A percentile compares a stretch with the other conserved stretches of the same genome.
Conservation (phyloP, 768 basidiomycete genomes). For the Amanita fuliginea region DNA sequence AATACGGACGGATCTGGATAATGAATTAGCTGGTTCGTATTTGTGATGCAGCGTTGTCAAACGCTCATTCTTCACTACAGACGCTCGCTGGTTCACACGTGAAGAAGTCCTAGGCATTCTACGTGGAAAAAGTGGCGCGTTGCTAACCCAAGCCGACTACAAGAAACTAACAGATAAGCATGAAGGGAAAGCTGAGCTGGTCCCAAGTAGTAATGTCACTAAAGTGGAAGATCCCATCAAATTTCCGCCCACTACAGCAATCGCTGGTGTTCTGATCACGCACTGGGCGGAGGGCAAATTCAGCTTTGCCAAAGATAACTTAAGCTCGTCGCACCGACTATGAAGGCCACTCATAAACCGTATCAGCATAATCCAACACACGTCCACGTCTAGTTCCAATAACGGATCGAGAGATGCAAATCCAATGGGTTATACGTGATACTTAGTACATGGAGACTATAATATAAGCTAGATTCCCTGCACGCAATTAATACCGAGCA, state of each 20-base stretch:
- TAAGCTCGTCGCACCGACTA: conserved; percentile 4
- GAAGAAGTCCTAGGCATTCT: conserved; percentile 60
- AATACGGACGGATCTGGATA: conserved; percentile 82
- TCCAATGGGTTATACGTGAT: neutral
- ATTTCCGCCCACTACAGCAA: conserved; percentile 67
- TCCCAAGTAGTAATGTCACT: conserved; percentile 3
- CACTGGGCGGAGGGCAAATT: conserved; percentile 68
- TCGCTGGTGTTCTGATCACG: conserved; percentile 77
- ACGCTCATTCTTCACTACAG: conserved; percentile 23
- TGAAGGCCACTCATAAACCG: conserved; percentile 12
- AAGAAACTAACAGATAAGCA: conserved; percentile 33
- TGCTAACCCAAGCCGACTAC: conserved; percentile 35
- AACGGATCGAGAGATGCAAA: neutral
- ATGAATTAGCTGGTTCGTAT: conserved; percentile 78
- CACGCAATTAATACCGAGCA: neutral
- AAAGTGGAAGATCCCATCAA: conserved; percentile 44
- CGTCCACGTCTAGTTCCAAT: neutral
- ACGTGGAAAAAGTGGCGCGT: conserved; percentile 39
- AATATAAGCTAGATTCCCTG: neutral
- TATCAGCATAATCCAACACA: neutral
- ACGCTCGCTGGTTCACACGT: conserved; percentile 83
- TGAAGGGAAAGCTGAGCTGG: conserved; percentile 16
- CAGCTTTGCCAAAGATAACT: conserved; percentile 16
- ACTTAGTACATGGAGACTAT: too few species aligned
- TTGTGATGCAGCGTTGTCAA: neutral